Base-by-base conservation (phyloP, 108 stramenopile species). In the Pseudonitzschia multiseries region DNA sequence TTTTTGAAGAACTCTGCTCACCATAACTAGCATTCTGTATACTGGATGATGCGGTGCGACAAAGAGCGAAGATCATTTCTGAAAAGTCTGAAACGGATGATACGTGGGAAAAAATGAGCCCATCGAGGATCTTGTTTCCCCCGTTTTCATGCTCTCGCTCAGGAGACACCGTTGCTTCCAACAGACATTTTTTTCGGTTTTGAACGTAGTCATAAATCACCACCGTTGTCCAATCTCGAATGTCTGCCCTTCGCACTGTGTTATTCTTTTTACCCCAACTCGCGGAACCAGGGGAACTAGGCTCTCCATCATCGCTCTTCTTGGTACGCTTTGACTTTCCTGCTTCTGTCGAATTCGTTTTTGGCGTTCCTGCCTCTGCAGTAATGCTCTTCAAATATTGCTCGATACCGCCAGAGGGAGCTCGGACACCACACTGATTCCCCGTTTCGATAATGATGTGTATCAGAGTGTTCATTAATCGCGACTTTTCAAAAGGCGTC, bases 401-500 rank as follows among this genome's bases (percentile, higher is more conserved):
- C 26, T 82, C 81, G 51, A 82, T 75, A 15, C 65, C 65, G 44
- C 77, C 78, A 0, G 73, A 41, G n/a, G 81, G 70, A 46, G 81
- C 64, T 32, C 74, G 62, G 14, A 57, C 48, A 28, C 81, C 81
- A 75, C 81, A 72, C 9, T 65, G 41, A 15, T 18, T 40, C 0
- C 76, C 73, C 5, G 60, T 6, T 68, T 78, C 78, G 20, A 62
- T 42, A 26, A 68, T 56, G 51, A 82, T 67, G 26, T 41, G 56
- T 15, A 82, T 56, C 26, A 79, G 22, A 29, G 22, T 50, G 46
- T 24, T 43, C 36, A 46, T 62, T 59, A 67, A 74, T 24, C 48
- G 65, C n/a, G 44, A 79, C 66, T 43, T 51, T 20, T 33, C 22
- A 14, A 21, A 44, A 61, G 54, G 32, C 52, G 70, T 42, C 41